Base-by-base conservation (phyloP, 225 moss, liverwort and hornwort genomes). In the Thuidium tamariscinum region DNA sequence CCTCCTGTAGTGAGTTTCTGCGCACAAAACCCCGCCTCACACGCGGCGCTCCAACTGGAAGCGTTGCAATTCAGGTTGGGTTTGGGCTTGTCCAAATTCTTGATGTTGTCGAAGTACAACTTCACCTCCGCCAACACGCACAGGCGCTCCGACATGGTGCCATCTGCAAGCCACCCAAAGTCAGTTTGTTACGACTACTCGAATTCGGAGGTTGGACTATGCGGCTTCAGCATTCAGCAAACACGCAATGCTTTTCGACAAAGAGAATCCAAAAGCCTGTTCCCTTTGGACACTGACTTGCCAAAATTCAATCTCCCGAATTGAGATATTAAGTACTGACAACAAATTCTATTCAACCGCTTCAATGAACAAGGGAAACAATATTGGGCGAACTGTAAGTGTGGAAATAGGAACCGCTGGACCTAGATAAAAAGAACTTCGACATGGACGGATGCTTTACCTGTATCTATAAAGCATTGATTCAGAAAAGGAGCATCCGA, bases 11-110 rank as follows among this genome's bases (percentile, higher is more conserved):
- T 46, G 54, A 93, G 86, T 30, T 57, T 85, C 85, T 88, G 86
- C 52, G 86, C 96, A 18, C 91, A 66, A 91, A 94, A 97, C 5
- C 97, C 97, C 55, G 96, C 76, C 83, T 96, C 93, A 55, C 97
- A 97, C 16, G 89, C 93, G 65, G 13, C 15, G 30, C 82, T 79
- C 95, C 95, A 95, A 29, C n/a, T 52, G 11, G 52, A 27, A 25
- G 86, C n/a, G 81, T 94, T 97, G 89, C 97, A 97, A 79, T 96
- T 96, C 66, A 83, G 44, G 78, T 95, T 97, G 3, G 97, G 89
- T 14, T 89, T 88, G 46, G 93, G 87, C 39, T 30, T 69, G 79
- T 86, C 84, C 76, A 94, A 79, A 32, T 46, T 11, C 59, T 44
- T 8, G 59, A 94, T 80, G 74, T 94, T 90, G 48, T 55, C 77